Conservation (phyloP, 2,329 filamentous ascomycete species). For the Metarhizium guizhouense region DNA sequence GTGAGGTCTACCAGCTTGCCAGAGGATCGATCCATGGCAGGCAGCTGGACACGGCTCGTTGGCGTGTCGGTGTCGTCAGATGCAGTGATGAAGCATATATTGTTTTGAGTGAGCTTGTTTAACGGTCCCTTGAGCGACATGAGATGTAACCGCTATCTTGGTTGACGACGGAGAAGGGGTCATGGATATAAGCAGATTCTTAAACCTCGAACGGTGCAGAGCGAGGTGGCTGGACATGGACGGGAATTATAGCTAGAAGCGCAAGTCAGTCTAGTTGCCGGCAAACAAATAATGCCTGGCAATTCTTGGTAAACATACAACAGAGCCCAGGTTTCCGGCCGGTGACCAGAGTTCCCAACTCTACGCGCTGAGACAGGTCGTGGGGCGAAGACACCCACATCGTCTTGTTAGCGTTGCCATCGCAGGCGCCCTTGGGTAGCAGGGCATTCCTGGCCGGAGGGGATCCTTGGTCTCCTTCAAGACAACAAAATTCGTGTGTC, state of each 20-base stretch:
- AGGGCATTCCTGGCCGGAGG: slow-evolving; percentile 8
- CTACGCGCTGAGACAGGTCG: slow-evolving; percentile 5
- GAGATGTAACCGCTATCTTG: neutral
- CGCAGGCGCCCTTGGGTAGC: slow-evolving; percentile 1
- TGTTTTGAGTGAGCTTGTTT: neutral
- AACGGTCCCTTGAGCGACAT: neutral
- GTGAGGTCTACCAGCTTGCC: slow-evolving; percentile 28
- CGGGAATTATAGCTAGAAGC: neutral
- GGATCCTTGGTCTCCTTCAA: slow-evolving; percentile 2
- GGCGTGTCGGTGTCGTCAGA: neutral
- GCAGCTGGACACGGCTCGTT: neutral
- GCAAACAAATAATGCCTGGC: neutral
- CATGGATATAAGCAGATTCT: too few species aligned
- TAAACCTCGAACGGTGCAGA: too few species aligned
- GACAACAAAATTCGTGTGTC: neutral
- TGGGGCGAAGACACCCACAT: slow-evolving; percentile 9
- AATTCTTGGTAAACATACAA: neutral
- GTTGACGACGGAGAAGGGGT: too few species aligned
- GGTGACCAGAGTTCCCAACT: neutral
- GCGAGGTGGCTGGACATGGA: neutral
- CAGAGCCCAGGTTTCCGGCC: neutral
- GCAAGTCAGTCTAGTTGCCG: neutral
- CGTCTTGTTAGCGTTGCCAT: slow-evolving; percentile 2
- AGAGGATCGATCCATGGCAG: slow-evolving; percentile 24
- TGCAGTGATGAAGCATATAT: neutral